Conservation (phyloP, 345 rosid genomes). For the Heritiera littoralis region DNA sequence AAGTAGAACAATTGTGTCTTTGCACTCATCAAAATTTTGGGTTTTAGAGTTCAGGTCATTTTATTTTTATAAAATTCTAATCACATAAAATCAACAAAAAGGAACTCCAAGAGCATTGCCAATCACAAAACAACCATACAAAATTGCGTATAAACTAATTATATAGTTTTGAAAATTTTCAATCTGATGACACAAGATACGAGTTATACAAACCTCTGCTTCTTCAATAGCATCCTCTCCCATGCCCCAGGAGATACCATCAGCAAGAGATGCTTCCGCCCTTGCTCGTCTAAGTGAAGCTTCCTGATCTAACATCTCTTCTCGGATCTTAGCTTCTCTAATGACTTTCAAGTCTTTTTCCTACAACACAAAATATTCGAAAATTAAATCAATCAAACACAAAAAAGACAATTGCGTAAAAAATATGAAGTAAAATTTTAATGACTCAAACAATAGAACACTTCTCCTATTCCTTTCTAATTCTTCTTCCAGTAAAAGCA, state of each 20-base stretch:
- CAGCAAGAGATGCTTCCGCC: slow-evolving; percentile 71
- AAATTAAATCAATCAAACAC: slow-evolving; percentile 18
- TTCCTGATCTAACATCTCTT: slow-evolving; percentile 67
- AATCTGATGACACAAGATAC: not conserved
- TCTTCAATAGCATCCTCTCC: slow-evolving; percentile 98
- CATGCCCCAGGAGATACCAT: slow-evolving; percentile 99
- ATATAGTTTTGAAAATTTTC: slow-evolving; percentile 2
- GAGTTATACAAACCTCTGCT: slow-evolving; percentile 62
- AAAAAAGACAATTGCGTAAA: slow-evolving; percentile 13
- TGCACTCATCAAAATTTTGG: not conserved
- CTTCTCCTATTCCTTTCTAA: slow-evolving; percentile 9
- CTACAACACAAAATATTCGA: slow-evolving; percentile 34
- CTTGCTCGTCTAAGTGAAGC: slow-evolving; percentile 88
- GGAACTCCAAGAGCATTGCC: not conserved
- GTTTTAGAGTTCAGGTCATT: not conserved
- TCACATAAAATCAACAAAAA: not conserved
- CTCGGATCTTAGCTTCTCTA: slow-evolving; percentile 59
- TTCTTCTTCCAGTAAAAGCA: not conserved
- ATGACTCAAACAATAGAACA: slow-evolving; percentile 2
- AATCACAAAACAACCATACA: not conserved
- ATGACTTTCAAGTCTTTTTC: slow-evolving; percentile 61
- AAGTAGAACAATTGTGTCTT: not conserved
- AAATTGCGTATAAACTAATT: slow-evolving; percentile 1
- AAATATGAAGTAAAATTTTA: not conserved
- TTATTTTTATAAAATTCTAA: not conserved